Conservation (phyloP, 1,284 basidiomycete species). For the Jaminaea rosea region DNA sequence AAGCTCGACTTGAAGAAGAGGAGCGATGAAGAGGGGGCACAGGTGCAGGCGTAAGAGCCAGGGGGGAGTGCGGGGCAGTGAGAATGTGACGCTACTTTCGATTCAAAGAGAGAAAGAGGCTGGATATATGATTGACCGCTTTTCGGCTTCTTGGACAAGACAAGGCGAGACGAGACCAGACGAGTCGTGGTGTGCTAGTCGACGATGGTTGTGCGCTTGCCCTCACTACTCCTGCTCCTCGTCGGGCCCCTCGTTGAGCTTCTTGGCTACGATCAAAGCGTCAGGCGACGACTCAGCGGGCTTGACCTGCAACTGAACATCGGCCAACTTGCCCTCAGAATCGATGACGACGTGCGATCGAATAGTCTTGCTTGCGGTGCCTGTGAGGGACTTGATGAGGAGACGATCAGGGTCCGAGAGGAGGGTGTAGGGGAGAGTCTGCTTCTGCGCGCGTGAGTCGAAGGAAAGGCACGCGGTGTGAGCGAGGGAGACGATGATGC, state of each 20-base stretch:
- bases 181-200: too few species aligned
- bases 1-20: slow-evolving; percentile 44
- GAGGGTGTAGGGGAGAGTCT: slow-evolving; percentile 70
- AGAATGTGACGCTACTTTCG: too few species aligned
- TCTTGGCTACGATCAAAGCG: background rate
- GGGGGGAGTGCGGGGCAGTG: too few species aligned
- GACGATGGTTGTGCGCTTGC: too few species aligned
- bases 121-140: too few species aligned
- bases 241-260: too few species aligned
- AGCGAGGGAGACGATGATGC: too few species aligned
- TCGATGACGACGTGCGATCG: slow-evolving; percentile 39
- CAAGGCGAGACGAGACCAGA: too few species aligned
- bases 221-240: too few species aligned
- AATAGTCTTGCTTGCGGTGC: slow-evolving; percentile 61
- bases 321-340: slow-evolving; percentile 20
- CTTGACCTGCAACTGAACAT: slow-evolving; percentile 24
- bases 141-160: too few species aligned
- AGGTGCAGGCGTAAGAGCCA: slow-evolving; percentile 41
- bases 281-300: slow-evolving; percentile 15
- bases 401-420: slow-evolving; percentile 75
- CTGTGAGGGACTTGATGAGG: slow-evolving; percentile 72
- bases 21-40: slow-evolving; percentile 38
- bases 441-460: slow-evolving; percentile 52
- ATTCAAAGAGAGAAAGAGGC: too few species aligned
- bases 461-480: background rate